phyloP scores from a whole-genome alignment of 2,329 filamentous ascomycete species.

The Meredithiella fracta region DNA sequence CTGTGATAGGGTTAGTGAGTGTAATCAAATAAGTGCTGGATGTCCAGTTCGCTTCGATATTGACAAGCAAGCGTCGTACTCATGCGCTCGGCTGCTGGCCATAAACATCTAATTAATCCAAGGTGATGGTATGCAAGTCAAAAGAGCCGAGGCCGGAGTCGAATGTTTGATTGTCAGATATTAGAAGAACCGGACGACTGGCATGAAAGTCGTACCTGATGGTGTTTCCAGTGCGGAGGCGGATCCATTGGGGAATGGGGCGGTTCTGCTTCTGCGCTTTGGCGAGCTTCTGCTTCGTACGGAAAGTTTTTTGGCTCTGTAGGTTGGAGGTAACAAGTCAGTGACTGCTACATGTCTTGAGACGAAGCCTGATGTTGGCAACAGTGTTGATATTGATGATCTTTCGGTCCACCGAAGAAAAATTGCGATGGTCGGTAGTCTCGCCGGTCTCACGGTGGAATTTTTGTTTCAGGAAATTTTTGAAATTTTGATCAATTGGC shows the following conservation, averaged over 20 bases:
- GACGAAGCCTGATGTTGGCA: background rate
- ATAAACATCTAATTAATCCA: background rate
- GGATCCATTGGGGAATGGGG: slow-evolving; percentile 99
- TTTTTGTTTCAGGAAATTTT: background rate
- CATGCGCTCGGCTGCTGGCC: background rate
- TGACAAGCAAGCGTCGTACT: background rate
- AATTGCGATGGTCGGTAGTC: background rate
- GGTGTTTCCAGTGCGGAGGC: slow-evolving; percentile 95
- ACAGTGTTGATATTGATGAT: background rate
- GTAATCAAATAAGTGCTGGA: background rate
- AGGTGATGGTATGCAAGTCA: background rate
- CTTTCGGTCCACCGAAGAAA: background rate
- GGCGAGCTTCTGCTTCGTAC: slow-evolving; percentile 99
- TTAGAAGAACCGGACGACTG: background rate
- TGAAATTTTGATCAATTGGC: background rate
- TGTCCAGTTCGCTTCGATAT: background rate
- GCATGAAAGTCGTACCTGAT: slow-evolving; percentile 57
- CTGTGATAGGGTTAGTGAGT: slow-evolving; percentile 31
- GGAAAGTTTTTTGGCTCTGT: slow-evolving; percentile 99
- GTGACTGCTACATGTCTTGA: slow-evolving; percentile 11
- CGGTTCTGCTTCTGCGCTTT: slow-evolving; percentile 99
- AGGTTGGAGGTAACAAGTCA: slow-evolving; percentile 13
- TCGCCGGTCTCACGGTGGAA: background rate
- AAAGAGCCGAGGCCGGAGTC: background rate
- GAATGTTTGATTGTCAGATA: background rate